Evolutionary conservation across 73 alveolate species (phyloP).

Genomic region (Paramecium caudatum): DNA sequence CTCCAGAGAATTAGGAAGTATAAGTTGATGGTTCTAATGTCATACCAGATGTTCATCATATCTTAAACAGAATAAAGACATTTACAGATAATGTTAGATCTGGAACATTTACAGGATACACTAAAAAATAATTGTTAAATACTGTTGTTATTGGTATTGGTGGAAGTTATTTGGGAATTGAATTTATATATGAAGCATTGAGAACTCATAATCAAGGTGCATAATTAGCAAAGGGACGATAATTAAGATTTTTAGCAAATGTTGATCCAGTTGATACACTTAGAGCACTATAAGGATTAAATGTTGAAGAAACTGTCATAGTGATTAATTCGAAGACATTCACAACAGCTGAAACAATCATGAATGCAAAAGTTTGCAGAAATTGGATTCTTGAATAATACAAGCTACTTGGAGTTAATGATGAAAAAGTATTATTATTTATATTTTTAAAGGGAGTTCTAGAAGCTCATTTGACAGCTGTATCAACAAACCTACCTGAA

Average conservation of each 20-base stretch:
- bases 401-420: conserved; percentile 59
- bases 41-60: conserved; percentile 77
- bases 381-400: conserved; percentile 84
- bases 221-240: background rate
- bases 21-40: conserved; percentile 86
- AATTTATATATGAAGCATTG: conserved; percentile 71
- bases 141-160: conserved; percentile 85
- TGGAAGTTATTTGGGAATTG: conserved; percentile 67
- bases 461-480: conserved; percentile 90
- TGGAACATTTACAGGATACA: conserved; percentile 85
- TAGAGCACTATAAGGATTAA: conserved; percentile 91
- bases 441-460: conserved; percentile 3
- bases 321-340: conserved; percentile 96
- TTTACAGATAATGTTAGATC: conserved; percentile 83
- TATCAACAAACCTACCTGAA: conserved; percentile 87
- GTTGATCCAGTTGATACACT: conserved; percentile 98
- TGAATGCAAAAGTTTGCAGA: conserved; percentile 93
- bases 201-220: conserved; percentile 62
- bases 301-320: conserved; percentile 90
- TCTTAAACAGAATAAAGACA: conserved; percentile 83
- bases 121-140: conserved; percentile 82
- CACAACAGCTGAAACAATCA: conserved; percentile 97
- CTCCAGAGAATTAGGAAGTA: conserved; percentile 72
- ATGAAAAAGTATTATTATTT: background rate
- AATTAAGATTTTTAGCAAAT: conserved; percentile 95